phyloP scores from a whole-genome alignment of 2,329 filamentous ascomycete genomes.

The Colletotrichum cereale region DNA sequence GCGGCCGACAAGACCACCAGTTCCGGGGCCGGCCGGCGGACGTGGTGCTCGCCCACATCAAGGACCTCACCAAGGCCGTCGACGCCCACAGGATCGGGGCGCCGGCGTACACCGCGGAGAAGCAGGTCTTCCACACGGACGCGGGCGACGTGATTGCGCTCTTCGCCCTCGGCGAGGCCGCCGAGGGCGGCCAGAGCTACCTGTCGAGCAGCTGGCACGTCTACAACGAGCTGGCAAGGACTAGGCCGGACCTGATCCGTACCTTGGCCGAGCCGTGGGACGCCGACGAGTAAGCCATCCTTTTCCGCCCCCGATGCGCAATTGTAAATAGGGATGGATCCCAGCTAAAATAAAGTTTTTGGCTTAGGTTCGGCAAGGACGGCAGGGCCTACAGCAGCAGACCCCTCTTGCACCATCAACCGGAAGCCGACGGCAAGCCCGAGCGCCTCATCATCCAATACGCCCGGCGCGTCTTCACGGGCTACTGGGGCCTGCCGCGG shows the following conservation, averaged over 20 bases:
- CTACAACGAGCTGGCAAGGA: constrained; percentile 72
- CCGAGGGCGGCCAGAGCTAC: constrained; percentile 67
- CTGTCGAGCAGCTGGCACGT: constrained; percentile 70
- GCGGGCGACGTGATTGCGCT: constrained; percentile 70
- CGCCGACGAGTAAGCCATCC: constrained; percentile 54
- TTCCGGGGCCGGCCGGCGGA: constrained; percentile 61
- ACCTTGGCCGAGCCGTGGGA: constrained; percentile 66
- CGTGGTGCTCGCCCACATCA: constrained; percentile 71
- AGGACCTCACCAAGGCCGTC: constrained; percentile 63
- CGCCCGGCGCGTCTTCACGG: constrained; percentile 68
- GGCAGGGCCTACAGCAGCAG: constrained; percentile 59
- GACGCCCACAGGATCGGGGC: constrained; percentile 60
- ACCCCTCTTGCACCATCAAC: constrained; percentile 69
- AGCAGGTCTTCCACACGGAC: constrained; percentile 74
- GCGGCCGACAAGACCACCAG: constrained; percentile 65
- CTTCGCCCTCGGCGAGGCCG: constrained; percentile 65
- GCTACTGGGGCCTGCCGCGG: constrained; percentile 67
- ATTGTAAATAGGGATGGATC: background rate
- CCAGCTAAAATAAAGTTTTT: background rate
- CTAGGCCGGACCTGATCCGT: constrained; percentile 69
- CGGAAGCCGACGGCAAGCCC: constrained; percentile 56
- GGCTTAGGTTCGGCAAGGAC: constrained; percentile 62
- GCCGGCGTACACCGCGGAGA: constrained; percentile 71
- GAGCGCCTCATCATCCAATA: constrained; percentile 72
- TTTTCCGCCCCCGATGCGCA: constrained; percentile 12